These are phyloP conservation scores for Naganishia sp. DNA, from an alignment of 1,284 basidiomycete species.

Conservation along the genomic window DNA sequence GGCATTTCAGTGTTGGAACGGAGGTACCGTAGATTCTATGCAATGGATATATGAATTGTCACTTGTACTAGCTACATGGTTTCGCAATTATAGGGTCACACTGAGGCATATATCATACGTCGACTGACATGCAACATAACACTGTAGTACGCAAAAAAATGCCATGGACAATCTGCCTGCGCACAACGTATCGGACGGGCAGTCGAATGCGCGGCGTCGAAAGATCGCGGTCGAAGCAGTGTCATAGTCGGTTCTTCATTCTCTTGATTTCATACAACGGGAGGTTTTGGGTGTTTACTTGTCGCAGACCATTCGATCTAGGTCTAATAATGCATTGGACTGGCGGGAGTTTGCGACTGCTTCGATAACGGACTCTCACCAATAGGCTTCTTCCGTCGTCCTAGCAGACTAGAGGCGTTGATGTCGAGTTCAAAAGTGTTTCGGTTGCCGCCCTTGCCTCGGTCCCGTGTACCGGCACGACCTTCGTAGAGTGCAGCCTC, in stretches of 20 bases:
- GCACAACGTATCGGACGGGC: too few species aligned
- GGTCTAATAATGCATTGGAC: slow-evolving; percentile 35
- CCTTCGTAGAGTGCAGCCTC: slow-evolving; percentile 63
- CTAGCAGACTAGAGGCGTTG: slow-evolving; percentile 78
- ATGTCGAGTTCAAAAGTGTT: slow-evolving; percentile 77
- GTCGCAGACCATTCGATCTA: not conserved
- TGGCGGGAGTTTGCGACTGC: slow-evolving; percentile 30
- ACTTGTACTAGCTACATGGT: too few species aligned
- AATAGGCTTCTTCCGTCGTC: slow-evolving; percentile 54
- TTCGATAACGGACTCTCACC: slow-evolving; percentile 33
- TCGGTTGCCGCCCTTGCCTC: slow-evolving; percentile 46
- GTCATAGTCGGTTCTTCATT: not conserved
- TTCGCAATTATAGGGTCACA: too few species aligned
- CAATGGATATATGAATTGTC: too few species aligned
- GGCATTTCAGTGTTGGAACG: too few species aligned
- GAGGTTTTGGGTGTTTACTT: not conserved
- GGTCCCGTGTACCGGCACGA: slow-evolving; percentile 73
- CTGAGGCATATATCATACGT: not conserved
- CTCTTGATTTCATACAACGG: slow-evolving; percentile 19
- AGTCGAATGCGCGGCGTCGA: too few species aligned
- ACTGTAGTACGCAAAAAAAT: too few species aligned
- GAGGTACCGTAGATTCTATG: too few species aligned
- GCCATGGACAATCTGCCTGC: too few species aligned
- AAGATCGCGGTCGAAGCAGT: too few species aligned
- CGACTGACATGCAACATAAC: not conserved